phyloP scores from a whole-genome alignment of 2,329 filamentous ascomycete genomes.

The Geosmithia flava region DNA sequence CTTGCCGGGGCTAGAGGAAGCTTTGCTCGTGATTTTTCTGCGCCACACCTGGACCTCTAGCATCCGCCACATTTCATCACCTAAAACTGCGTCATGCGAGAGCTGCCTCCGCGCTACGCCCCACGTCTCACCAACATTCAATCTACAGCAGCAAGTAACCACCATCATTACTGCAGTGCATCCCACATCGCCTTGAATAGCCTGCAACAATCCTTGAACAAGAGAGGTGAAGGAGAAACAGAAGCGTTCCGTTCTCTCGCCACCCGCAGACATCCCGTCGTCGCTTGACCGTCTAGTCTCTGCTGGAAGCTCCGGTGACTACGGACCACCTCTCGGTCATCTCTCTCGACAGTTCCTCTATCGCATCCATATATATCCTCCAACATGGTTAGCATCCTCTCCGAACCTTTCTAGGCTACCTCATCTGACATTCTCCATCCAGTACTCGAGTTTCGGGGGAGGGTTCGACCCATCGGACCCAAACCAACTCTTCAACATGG shows the following conservation, averaged over 20 bases:
- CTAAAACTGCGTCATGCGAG: slow-evolving; percentile 18
- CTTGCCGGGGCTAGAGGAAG: neutral
- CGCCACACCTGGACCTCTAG: slow-evolving; percentile 2
- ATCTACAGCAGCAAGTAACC: neutral
- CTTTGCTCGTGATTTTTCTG: neutral
- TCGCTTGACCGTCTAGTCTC: neutral
- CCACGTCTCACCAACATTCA: slow-evolving; percentile 5
- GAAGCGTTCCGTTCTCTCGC: slow-evolving; percentile 1
- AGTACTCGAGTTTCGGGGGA: slow-evolving; percentile 16
- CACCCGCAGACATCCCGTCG: neutral
- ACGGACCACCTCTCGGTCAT: neutral
- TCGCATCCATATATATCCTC: neutral
- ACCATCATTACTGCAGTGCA: neutral
- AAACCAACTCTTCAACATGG: slow-evolving; percentile 36
- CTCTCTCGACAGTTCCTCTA: neutral
- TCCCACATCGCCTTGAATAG: neutral
- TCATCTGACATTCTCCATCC: neutral
- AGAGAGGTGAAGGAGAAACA: neutral
- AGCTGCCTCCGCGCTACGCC: slow-evolving; percentile 14
- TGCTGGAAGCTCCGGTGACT: neutral
- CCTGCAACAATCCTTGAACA: neutral
- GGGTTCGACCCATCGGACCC: slow-evolving; percentile 34
- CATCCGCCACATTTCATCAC: neutral
- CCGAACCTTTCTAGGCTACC: neutral
- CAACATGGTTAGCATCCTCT: neutral